phyloP scores from a whole-genome alignment of 2,329 filamentous ascomycete species.

The Sordariomycetes sp. region DNA sequence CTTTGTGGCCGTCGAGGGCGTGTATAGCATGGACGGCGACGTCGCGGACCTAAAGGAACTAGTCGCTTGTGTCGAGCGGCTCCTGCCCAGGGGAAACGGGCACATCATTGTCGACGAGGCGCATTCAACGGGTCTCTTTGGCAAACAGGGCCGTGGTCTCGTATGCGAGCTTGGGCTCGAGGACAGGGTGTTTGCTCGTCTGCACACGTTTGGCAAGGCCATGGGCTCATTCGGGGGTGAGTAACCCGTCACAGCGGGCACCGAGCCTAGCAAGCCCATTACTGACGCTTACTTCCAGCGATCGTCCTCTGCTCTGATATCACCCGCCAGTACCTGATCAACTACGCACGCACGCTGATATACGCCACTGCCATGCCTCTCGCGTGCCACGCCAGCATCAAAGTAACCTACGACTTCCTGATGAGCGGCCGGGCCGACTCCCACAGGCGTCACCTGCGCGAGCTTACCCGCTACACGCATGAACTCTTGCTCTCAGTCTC shows the following conservation, averaged over 20 bases:
- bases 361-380: constrained; percentile 60
- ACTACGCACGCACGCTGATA: constrained; percentile 63
- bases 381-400: constrained; percentile 44
- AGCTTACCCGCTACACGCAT: constrained; percentile 30
- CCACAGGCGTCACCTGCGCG: constrained; percentile 24
- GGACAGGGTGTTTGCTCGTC: constrained; percentile 36
- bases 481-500: constrained; percentile 24
- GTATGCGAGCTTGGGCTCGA: constrained; percentile 45
- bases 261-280: background rate
- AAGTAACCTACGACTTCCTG: constrained; percentile 44
- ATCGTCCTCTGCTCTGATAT: constrained; percentile 49
- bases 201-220: constrained; percentile 57
- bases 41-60: constrained; percentile 50
- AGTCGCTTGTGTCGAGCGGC: constrained; percentile 37
- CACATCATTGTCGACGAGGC: constrained; percentile 57
- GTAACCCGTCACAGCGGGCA: constrained; percentile 10
- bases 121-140: constrained; percentile 50
- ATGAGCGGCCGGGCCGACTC: constrained; percentile 28
- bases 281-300: constrained; percentile 9
- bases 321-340: constrained; percentile 53
- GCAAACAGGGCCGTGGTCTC: constrained; percentile 39
- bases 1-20: constrained; percentile 55
- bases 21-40: constrained; percentile 81
- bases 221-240: constrained; percentile 56
- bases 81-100: constrained; percentile 43